Conservation (phyloP, 192 early-diverging fungal species). For the Backusella sp. region DNA sequence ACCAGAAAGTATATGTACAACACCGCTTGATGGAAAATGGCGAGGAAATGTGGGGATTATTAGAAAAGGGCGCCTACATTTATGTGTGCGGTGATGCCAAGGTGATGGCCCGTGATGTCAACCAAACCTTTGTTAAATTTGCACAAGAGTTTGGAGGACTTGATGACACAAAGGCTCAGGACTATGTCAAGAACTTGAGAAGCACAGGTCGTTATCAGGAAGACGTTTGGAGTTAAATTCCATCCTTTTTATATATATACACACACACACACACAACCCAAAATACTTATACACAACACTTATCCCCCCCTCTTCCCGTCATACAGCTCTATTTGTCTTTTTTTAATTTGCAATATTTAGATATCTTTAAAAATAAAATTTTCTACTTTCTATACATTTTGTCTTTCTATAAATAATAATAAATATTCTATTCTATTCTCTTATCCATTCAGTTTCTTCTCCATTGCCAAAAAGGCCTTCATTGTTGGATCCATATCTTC, state of each 20-base stretch:
- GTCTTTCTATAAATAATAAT: not conserved
- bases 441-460: constrained; percentile 37
- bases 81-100: constrained; percentile 98
- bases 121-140: constrained; percentile 66
- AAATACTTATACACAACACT: not conserved
- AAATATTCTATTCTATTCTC: not conserved
- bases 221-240: constrained; percentile 86
- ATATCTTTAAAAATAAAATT: not conserved
- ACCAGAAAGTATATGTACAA: constrained; percentile 93
- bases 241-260: not conserved
- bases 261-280: not conserved
- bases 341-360: constrained; percentile 6
- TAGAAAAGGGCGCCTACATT: constrained; percentile 77
- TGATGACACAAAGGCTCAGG: constrained; percentile 63
- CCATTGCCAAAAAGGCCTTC: constrained; percentile 52
- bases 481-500: constrained; percentile 51
- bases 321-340: not conserved
- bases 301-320: not conserved
- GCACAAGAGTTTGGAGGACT: constrained; percentile 68
- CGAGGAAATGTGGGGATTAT: constrained; percentile 77
- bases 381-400: not conserved
- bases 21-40: constrained; percentile 77
- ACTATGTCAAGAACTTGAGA: constrained; percentile 87
- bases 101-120: constrained; percentile 96
- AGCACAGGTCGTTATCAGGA: constrained; percentile 86